Percentiles rank a stretch among this genome's conserved stretches.
phyloP scores from a whole-genome alignment of 352 stramenopile species.

The Globisporangium alternatum region DNA sequence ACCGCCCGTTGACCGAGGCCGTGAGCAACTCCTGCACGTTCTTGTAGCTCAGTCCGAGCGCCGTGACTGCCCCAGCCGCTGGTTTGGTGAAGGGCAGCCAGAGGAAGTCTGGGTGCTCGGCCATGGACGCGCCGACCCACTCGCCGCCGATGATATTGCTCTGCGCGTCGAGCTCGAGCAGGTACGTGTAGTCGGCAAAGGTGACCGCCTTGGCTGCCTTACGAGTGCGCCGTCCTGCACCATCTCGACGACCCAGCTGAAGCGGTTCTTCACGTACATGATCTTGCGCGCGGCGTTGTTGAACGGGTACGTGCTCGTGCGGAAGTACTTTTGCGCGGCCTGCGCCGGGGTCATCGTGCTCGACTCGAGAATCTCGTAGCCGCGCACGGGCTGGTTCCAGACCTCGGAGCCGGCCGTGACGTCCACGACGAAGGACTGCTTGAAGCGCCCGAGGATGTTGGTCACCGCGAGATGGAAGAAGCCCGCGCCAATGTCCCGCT shows the following conservation, averaged over 20 bases:
- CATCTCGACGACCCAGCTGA: constrained; percentile 35
- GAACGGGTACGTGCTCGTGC: constrained; percentile 46
- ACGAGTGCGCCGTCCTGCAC: constrained; percentile 27
- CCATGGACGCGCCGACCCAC: constrained; percentile 47
- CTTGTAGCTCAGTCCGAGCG: constrained; percentile 36
- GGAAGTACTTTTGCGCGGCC: constrained; percentile 36
- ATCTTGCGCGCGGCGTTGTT: constrained; percentile 37
- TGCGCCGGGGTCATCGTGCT: constrained; percentile 29
- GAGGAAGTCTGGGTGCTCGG: not conserved
- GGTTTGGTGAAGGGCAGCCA: constrained; percentile 23
- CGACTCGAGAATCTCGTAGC: constrained; percentile 31
- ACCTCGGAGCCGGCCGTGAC: constrained; percentile 23
- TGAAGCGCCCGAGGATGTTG: constrained; percentile 16
- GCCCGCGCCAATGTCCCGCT: constrained; percentile 11
- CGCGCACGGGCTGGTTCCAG: constrained; percentile 60
- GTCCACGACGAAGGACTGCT: constrained; percentile 16
- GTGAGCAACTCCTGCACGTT: constrained; percentile 31
- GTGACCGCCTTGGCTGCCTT: constrained; percentile 35
- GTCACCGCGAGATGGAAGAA: constrained; percentile 15
- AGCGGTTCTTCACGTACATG: constrained; percentile 35
- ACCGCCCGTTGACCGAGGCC: constrained; percentile 7
- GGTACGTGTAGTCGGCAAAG: constrained; percentile 52
- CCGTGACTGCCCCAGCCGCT: constrained; percentile 29
- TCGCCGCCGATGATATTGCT: constrained; percentile 65
- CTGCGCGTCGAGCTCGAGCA: constrained; percentile 52